Evolutionary conservation across 108 stramenopile genomes (phyloP), one percentile per base, ranked within the genome.

Genomic region (Skeletonema grethae): DNA sequence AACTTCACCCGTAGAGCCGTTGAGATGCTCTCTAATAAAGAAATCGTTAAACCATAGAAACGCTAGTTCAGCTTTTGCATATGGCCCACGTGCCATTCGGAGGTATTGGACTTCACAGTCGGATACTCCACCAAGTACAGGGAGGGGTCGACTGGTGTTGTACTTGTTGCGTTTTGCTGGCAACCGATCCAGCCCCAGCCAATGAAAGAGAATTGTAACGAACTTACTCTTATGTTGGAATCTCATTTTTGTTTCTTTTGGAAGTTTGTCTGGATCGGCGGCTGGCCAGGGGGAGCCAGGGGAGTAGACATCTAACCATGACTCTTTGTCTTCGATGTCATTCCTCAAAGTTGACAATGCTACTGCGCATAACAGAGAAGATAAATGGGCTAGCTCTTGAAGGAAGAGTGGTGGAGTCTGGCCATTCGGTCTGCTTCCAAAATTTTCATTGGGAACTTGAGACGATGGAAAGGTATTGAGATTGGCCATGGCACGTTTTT

Each of bases 101-200:
- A 93, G 59, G 32, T 84, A 79, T 20, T 45, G 35, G 22, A 89
- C 85, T 75, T 93, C 92, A 15, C 75, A 75, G 48, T 88, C 88
- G 9, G 83, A 85, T 2, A 90, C 88, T 20, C 92, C 92, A 11
- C 92, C 92, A 50, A 93, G 65, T 32, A 93, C 85, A 16, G 69
- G 84, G 15, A 93, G 66, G 0, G 92, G 92, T 13, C 87, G 75
- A 5, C 70, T 16, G 30, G 84, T 84, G 73, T 88, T 90, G 69
- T 88, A 87, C 29, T 57, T 58, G 25, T 84, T 78, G 7, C 81
- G 73, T 50, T 77, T 67, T 10, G 50, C 45, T 13, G 84, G 84
- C 8, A 68, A 65, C n/a, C 86, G 83, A 48, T 84, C 86, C 9
- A 80, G 28, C 7, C 89, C 89, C 3, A 85, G 22, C 75, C 84